Evolutionary conservation across 139 green algal species (phyloP).

Genomic region (Chlorella sp.): DNA sequence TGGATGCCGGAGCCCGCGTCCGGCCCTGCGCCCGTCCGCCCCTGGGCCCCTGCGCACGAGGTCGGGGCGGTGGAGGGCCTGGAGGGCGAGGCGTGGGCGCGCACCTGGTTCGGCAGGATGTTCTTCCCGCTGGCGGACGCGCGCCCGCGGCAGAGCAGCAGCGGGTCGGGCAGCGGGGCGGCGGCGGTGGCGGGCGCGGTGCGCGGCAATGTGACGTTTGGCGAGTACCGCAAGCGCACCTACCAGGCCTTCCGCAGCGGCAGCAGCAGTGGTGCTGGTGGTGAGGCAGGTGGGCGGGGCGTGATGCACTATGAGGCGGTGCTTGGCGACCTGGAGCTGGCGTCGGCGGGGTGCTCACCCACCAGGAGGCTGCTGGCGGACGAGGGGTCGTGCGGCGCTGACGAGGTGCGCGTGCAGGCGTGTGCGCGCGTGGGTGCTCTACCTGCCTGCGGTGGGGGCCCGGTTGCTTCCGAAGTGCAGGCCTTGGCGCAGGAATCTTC

Average conservation of each 20-base stretch:
- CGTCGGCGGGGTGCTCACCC: conserved; percentile 12
- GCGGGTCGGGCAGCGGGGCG: too few species aligned
- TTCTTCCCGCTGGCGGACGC: conserved; percentile 14
- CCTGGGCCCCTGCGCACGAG: conserved; percentile 18
- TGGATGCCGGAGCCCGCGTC: conserved; percentile 10
- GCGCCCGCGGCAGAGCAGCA: background rate
- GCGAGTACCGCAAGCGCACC: conserved; percentile 18
- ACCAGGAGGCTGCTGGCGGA: conserved; percentile 10
- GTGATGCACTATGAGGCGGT: background rate
- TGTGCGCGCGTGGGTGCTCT: too few species aligned
- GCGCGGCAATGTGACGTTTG: conserved; percentile 12
- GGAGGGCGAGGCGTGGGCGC: background rate
- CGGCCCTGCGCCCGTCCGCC: background rate
- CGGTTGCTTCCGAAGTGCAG: too few species aligned
- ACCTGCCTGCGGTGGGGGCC: too few species aligned
- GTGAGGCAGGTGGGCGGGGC: background rate
- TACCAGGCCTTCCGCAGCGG: conserved; percentile 9
- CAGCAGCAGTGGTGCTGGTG: too few species aligned
- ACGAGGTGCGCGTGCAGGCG: too few species aligned
- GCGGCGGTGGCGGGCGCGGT: too few species aligned
- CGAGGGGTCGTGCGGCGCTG: conserved; percentile 5
- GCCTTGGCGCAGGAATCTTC: too few species aligned
- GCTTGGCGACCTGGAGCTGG: background rate
- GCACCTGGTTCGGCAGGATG: conserved; percentile 32
- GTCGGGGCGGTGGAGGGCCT: conserved; percentile 9